Percentiles rank a stretch among this genome's conserved stretches.
Conservation (phyloP, 768 basidiomycete species). For the Rhodotorula kratochvilovae region DNA sequence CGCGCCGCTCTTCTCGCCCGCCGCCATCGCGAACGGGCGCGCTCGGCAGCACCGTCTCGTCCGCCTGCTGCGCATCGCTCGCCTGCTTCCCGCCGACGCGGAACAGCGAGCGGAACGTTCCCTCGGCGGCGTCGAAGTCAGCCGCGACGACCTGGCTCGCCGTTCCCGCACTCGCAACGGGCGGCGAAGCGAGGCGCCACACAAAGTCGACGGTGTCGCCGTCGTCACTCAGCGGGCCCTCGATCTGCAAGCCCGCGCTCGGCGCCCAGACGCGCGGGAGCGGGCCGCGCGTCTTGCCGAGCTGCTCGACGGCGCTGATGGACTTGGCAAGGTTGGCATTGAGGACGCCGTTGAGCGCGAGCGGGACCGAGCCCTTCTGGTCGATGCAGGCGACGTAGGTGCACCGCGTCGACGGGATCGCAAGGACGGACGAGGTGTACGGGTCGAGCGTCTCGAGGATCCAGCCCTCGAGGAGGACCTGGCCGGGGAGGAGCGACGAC, state of each 20-base stretch:
- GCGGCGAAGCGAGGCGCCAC: constrained; percentile 16
- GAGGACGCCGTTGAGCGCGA: constrained; percentile 71
- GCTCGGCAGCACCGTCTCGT: neutral
- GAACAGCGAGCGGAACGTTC: constrained; percentile 22
- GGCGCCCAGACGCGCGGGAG: constrained; percentile 69
- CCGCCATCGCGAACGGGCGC: no score
- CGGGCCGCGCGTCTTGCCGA: constrained; percentile 62
- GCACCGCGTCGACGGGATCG: constrained; percentile 87
- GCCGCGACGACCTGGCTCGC: constrained; percentile 8
- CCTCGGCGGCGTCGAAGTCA: constrained; percentile 16
- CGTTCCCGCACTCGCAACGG: neutral
- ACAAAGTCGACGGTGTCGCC: constrained; percentile 38
- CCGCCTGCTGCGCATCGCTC: neutral
- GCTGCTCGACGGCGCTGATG: constrained; percentile 68
- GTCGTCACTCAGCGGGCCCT: constrained; percentile 40
- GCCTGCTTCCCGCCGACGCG: constrained; percentile 4
- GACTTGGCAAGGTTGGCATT: constrained; percentile 62
- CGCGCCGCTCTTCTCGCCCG: no score
- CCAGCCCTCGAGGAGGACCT: constrained; percentile 87
- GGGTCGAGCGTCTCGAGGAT: constrained; percentile 93
- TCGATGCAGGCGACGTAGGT: constrained; percentile 80
- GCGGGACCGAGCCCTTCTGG: constrained; percentile 72
- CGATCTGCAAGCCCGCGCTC: constrained; percentile 52
- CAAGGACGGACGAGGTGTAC: constrained; percentile 85
- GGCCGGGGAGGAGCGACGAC: constrained; percentile 66